Evolutionary conservation across 257 asterid genomes (phyloP), one percentile per base, ranked within the genome.

Genomic region (Solanum piurae): DNA sequence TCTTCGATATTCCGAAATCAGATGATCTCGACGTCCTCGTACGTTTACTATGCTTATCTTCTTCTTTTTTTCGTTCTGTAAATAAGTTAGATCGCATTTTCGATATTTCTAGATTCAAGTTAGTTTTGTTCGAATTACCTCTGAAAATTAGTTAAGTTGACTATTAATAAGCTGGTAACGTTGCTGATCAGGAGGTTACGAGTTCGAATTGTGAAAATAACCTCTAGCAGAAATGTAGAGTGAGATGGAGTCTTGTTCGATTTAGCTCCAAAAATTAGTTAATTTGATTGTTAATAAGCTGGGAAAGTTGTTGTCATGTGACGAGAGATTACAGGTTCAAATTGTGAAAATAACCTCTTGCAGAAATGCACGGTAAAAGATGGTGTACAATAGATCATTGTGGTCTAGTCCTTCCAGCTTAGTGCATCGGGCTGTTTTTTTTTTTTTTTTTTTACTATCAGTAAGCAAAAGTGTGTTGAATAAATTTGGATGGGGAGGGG

Each of bases 11-110:
- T 49, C 89, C 89, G 16, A 34, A 90, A 64, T 44, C 89, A 27
- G 94, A 92, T 12, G 94, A 94, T 92, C 92, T 92, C 79, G 98
- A 94, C 87, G 94, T 92, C 82, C 95, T 95, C 31, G 97, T 95
- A 92, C 20, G 88, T 72, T 72, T 23, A 16, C 79, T 72, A 33
- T 72, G 27, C 79, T 4, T 72, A 14, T 31, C n/a, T 0, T 16
- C 0, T 27, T 12, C 12, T 12, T 27, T 12, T 29, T 68, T 12
- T 6, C 12, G 36, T 71, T 69, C 12, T 29, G 38, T 69, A 69
- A 6, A 69, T 66, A 66, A 66, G 74, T 66, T 62, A 3, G 34
- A 66, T 64, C 2, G 3, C 33, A 25, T 10, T 11, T 62, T 64
- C 72, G 7, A 3, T n/a, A 64, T n/a, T 10, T 64, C 34, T 12